phyloP scores from a whole-genome alignment of 1,284 basidiomycete species.

The Rhodotorula sp. region DNA sequence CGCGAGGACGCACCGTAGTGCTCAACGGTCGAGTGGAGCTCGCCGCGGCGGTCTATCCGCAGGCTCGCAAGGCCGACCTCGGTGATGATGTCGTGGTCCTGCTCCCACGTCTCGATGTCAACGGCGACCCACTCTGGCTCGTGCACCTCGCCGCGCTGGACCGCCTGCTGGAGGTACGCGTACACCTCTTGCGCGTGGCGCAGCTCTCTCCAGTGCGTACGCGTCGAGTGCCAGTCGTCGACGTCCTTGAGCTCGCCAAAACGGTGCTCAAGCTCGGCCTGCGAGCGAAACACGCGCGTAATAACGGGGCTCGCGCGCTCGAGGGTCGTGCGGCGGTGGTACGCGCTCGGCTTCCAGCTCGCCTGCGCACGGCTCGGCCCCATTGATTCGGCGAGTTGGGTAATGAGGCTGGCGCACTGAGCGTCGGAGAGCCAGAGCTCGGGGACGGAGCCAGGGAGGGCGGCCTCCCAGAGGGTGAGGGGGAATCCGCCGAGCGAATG shows the following conservation, averaged over 20 bases:
- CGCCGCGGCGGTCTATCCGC: neutral
- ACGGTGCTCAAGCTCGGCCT: constrained; percentile 15
- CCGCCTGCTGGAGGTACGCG: neutral
- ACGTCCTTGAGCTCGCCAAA: constrained; percentile 20
- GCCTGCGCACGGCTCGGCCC: constrained; percentile 22
- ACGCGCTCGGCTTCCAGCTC: constrained; percentile 18
- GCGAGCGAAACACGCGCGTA: neutral
- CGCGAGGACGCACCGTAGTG: constrained; percentile 15
- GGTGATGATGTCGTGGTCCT: constrained; percentile 31
- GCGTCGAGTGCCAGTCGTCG: constrained; percentile 20
- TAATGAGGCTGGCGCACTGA: constrained; percentile 8
- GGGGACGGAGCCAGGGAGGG: neutral
- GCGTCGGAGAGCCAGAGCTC: constrained; percentile 26
- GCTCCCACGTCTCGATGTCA: constrained; percentile 36
- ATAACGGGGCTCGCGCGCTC: neutral
- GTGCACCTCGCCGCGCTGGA: neutral
- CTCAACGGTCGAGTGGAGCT: constrained; percentile 1
- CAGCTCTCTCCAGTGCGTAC: constrained; percentile 1
- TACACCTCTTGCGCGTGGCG: constrained; percentile 12
- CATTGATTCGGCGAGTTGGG: constrained; percentile 18
- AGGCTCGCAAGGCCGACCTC: constrained; percentile 28
- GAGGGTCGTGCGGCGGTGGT: neutral
- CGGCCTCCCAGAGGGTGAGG: constrained; percentile 15
- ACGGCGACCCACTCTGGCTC: constrained; percentile 11
- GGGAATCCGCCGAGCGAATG: constrained; percentile 26